phyloP scores from a whole-genome alignment of 306 rosid species.

The Hylodesmum podocarpum region DNA sequence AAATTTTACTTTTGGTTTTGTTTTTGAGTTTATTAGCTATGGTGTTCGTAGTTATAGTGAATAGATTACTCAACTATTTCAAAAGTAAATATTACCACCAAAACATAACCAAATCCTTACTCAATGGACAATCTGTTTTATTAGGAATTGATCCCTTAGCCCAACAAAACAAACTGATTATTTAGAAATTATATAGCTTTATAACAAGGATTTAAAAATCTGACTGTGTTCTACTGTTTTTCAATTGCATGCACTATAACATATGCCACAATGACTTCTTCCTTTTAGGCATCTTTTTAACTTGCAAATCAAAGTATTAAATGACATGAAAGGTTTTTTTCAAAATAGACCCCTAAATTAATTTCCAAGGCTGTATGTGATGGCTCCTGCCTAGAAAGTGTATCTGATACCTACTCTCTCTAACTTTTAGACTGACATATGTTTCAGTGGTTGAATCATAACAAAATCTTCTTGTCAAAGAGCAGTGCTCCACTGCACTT shows the following conservation, averaged over 20 bases:
- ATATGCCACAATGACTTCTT: background rate
- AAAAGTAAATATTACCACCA: background rate
- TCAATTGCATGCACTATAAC: background rate
- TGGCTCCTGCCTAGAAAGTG: background rate
- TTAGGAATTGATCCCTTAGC: background rate
- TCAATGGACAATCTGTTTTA: background rate
- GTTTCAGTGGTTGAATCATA: constrained; percentile 6
- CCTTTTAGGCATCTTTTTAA: background rate
- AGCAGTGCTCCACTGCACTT: background rate
- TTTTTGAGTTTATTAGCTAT: background rate
- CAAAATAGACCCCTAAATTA: background rate
- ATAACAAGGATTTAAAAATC: background rate
- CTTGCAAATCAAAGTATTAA: background rate
- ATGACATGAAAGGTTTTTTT: background rate
- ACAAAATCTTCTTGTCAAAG: constrained; percentile 12
- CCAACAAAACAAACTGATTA: background rate
- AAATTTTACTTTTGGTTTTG: background rate
- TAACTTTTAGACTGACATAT: background rate
- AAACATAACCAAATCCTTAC: constrained; percentile 12
- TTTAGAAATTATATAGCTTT: constrained; percentile 3
- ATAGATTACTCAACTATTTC: background rate
- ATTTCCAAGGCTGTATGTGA: background rate
- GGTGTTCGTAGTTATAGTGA: background rate
- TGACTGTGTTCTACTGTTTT: background rate
- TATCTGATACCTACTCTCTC: background rate